Base-by-base conservation (phyloP, 2,329 filamentous ascomycete genomes). In the Pseudogymnoascus sp. region DNA sequence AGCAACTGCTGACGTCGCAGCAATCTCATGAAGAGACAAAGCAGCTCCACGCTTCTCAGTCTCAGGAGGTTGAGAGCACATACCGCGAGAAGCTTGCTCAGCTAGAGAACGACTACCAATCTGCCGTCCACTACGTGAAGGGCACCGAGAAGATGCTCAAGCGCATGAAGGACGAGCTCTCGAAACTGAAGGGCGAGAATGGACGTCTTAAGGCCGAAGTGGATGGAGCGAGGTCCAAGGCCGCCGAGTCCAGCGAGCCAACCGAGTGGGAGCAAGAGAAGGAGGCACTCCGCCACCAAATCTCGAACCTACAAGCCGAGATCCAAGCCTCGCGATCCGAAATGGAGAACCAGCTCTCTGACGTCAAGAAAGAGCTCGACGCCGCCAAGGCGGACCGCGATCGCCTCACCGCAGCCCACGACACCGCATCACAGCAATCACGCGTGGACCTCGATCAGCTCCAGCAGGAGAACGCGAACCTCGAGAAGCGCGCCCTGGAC, bases 121-220 rank as follows among this genome's bases (percentile, higher is more conserved):
- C 94, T 41, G 93, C 94, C 14, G 92, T 97, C 58, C 94, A 97
- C 74, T 99, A 99, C 70, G 90, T 99, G 67, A 95, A 96, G 75
- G 94, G 94, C 62, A 97, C 94, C 1, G 94, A 99, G 75, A 97
- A 97, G 81, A 97, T 99, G 91, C 83, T 99, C 57, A 92, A 94
- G 75, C 93, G 95, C 74, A 93, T 99, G 81, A 97, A 97, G 78
- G 91, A 97, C 70, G 94, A 99, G 75, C 80, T 99, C n/a, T 81
- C 88, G 60, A 90, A 91, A 62, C 94, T 95, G 76, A 97, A 97
- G 80, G 77, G 85, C 11, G 89, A 94, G 64, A 97, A 97, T 70
- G 78, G 81, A 16, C 88, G 89, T 63, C 79, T 99, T 39, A 92
- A 94, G 73, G 82, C 85, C 54, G 91, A 97, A 69, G 78, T 97